Evolutionary conservation across 2,329 filamentous ascomycete species (phyloP), one percentile per base, ranked within the genome.

Genomic region (Ceratocystis eucalypticola): DNA sequence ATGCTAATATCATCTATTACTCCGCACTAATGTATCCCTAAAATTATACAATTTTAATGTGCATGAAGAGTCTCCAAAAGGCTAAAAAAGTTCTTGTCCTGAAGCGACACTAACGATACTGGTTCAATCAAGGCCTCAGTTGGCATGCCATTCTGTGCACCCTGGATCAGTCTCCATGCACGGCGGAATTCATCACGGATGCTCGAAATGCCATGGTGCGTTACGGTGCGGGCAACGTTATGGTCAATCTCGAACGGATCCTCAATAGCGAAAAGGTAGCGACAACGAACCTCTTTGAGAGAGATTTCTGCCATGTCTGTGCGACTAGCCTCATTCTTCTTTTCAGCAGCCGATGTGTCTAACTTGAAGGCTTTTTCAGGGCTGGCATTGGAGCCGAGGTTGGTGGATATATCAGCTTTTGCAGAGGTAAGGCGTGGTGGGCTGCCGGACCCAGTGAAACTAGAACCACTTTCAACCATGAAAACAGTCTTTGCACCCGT

Each of bases 161-260:
- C 75, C 69, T 77, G 79, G 69, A 92, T 84, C 67, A 95, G 87
- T 45, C 83, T 79, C 83, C 88, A 89, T 2, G 89, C 90, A 22
- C 91, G 82, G 20, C 89, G 82, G 72, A 96, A 94, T 75, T 96
- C 91, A 71, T 94, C 88, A 50, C 89, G 81, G 68, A 96, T 94
- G 0, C 87, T 82, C 1, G 89, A 86, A 69, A 96, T 89, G 1
- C 91, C 90, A 68, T 86, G 83, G 72, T 93, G 88, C 5, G 88
- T 91, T 0, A 96, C 91, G 0, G 91, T 96, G 62, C 90, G 81
- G 2, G 89, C 92, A 44, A 96, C 88, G 71, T 96, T 96, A 75
- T 96, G 91, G 50, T 91, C 86, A 1, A 86, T 76, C 76, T 96
- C 91, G 72, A 96, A 96, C 0, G 92, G 92, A 73, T 96, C 92